Base-by-base conservation (phyloP, 805 yeast species). In the Naumovozyma castellii region DNA sequence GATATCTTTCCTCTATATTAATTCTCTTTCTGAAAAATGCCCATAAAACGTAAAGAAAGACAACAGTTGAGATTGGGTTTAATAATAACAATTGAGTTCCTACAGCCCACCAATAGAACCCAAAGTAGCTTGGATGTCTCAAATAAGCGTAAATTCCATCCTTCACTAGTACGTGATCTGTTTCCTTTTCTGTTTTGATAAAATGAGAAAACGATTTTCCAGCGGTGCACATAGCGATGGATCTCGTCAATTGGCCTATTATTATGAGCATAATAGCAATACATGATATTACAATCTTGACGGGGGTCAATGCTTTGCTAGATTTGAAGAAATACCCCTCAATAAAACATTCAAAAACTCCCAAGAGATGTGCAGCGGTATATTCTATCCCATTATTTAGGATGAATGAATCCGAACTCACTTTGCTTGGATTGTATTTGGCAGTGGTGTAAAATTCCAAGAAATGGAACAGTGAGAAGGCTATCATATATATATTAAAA, bases 61-160 rank as follows among this genome's bases (percentile, higher is more conserved):
- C 64, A 1, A 67, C 36, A 2, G 74, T 51, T 1, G 86, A 69
- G 0, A 85, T 35, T 5, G 83, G 77, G 61, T 87, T 92, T 34
- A 76, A 61, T 42, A 90, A 60, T 43, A 80, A 47, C 35, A 92
- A 18, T 56, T 90, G 95, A 1, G 86, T 69, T 0, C 97, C 97
- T 3, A 88, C 48, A 12, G 94, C 90, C 97, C 97, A 92, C 75
- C 86, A 78, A 54, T 78, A 88, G 58, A 83, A 92, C 0, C 97
- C 98, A 32, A 78, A 72, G 61, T 92, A 92, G 36, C 94, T 80
- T 5, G 98, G 98, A 58, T 92, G 98, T 44, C 98, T 69, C 13
- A 75, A 62, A 18, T 61, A 46, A 1, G 67, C 42, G 59, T 90
- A 92, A 3, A 90, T 64, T 0, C 97, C 97, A 9, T 61, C 48